Conservation (phyloP, 2,329 filamentous ascomycete genomes). For the Aureobasidium namibiae region DNA sequence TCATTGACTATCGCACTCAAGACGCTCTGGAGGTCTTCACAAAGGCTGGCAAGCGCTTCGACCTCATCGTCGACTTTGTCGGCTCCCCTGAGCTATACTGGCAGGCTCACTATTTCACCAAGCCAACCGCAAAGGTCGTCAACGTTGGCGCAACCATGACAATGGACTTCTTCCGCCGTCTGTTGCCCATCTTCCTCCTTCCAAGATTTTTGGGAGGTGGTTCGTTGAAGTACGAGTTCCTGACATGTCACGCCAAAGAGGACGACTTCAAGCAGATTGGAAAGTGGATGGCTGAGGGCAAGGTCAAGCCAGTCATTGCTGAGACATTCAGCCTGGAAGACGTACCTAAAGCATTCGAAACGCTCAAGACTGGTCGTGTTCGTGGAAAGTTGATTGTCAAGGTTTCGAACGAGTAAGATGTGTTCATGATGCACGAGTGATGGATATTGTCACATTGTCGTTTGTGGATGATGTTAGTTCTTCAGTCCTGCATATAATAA, state of each 20-base stretch:
- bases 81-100: conserved; percentile 47
- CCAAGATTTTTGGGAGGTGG: conserved; percentile 46
- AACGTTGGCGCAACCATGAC: conserved; percentile 40
- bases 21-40: conserved; percentile 42
- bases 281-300: conserved; percentile 50
- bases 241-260: conserved; percentile 30
- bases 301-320: conserved; percentile 50
- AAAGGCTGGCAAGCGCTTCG: conserved; percentile 39
- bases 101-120: conserved; percentile 43
- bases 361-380: conserved; percentile 46
- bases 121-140: conserved; percentile 42
- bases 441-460: neutral
- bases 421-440: neutral
- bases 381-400: conserved; percentile 51
- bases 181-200: conserved; percentile 33
- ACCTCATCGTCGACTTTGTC: conserved; percentile 51
- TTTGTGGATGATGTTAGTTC: neutral
- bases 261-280: conserved; percentile 43
- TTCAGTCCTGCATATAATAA: neutral
- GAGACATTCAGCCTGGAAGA: conserved; percentile 49
- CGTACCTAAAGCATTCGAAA: conserved; percentile 49
- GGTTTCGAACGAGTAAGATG: conserved; percentile 12
- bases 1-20: conserved; percentile 50
- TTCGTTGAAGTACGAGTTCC: conserved; percentile 34
- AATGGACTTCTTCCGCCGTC: conserved; percentile 23